Percentiles rank a stretch among this genome's conserved stretches.
Conservation (phyloP, 441 rosid species). For the Corymbia calophylla region DNA sequence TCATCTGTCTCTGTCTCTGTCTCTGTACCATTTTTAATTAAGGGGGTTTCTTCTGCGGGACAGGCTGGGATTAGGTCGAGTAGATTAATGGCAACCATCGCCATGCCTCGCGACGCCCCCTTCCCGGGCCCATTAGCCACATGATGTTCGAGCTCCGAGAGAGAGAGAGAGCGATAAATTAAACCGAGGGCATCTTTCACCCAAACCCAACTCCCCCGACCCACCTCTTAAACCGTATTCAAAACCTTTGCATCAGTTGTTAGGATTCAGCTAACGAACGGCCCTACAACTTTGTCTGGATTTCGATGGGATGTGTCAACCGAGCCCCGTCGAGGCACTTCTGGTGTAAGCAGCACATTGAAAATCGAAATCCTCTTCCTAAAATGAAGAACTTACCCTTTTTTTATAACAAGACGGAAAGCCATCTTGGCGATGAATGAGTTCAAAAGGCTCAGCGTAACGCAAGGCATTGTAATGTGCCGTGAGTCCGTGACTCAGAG, state of each 20-base stretch:
- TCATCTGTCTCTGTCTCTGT: background rate
- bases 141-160: background rate
- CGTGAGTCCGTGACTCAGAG: background rate
- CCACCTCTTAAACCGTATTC: background rate
- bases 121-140: slow-evolving; percentile 3
- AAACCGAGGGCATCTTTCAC: background rate
- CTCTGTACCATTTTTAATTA: background rate
- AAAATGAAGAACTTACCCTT: background rate
- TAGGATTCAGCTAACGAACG: background rate
- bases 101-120: background rate
- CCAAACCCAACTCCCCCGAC: background rate
- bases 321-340: background rate
- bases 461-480: background rate
- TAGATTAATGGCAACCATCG: slow-evolving; percentile 2
- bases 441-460: background rate
- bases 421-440: background rate
- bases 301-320: background rate
- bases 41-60: background rate
- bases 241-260: background rate
- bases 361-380: too few species aligned
- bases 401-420: background rate
- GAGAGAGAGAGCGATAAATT: background rate
- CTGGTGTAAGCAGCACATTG: background rate
- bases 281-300: background rate
- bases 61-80: slow-evolving; percentile 34